These are phyloP conservation scores for Cocos nucifera DNA, from an alignment of 176 grass and related monocot genomes.

Conservation along the genomic window DNA sequence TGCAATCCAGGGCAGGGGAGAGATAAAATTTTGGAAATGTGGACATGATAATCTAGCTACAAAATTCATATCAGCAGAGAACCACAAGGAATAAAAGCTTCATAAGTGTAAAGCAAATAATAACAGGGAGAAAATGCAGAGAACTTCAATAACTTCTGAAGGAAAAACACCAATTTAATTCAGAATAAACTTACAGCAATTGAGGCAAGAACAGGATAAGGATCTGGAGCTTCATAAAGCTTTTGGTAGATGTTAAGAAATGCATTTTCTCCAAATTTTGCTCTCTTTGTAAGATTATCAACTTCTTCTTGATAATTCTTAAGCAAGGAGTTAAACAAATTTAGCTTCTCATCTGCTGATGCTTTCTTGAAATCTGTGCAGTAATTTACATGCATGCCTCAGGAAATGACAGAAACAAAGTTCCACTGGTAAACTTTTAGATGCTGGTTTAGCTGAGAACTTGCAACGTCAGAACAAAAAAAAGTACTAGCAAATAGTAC, in stretches of 20 bases:
- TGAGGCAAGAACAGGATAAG: slow-evolving; percentile 93
- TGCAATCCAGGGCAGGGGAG: too few relatives aligned
- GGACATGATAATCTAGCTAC: too few relatives aligned
- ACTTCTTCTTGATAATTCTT: slow-evolving; percentile 98
- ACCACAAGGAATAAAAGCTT: background rate
- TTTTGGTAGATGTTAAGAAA: slow-evolving; percentile 99
- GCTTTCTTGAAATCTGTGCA: slow-evolving; percentile 89
- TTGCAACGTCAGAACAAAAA: too few relatives aligned
- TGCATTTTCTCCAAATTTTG: slow-evolving; percentile 98
- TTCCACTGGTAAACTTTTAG: too few relatives aligned
- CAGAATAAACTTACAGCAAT: slow-evolving; percentile 62
- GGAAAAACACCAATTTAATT: background rate
- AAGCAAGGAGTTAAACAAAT: slow-evolving; percentile 91
- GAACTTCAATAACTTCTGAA: background rate
- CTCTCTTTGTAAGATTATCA: slow-evolving; percentile 98
- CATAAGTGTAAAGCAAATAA: slow-evolving; percentile 4
- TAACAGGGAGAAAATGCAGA: background rate
- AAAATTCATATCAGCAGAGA: too few relatives aligned
- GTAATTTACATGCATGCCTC: background rate
- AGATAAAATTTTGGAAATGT: too few relatives aligned
- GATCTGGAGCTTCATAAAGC: slow-evolving; percentile 99
- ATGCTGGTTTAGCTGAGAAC: too few relatives aligned
- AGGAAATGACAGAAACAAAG: background rate
- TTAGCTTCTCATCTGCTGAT: slow-evolving; percentile 74
- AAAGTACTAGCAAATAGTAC: background rate